Percentiles rank a stretch among this genome's conserved stretches.
Evolutionary conservation across 2,329 filamentous ascomycete species (phyloP).

Genomic region (Aspergillus clavatus): DNA sequence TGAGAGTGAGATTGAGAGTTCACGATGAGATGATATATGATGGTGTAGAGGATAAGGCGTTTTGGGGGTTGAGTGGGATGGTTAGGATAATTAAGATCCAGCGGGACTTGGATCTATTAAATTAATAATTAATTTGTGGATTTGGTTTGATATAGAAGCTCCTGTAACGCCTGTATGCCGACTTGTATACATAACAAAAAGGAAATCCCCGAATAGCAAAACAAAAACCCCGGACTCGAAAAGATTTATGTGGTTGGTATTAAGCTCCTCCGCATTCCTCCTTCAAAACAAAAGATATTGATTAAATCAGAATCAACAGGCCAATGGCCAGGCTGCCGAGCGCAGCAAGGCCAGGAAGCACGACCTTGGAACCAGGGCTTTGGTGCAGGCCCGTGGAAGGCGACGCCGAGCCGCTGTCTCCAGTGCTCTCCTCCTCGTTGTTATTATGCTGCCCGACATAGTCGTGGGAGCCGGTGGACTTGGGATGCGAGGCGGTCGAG

Average conservation of each 20-base stretch:
- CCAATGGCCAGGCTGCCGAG: conserved; percentile 16
- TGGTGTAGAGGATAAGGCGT: not conserved
- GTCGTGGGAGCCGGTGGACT: conserved; percentile 3
- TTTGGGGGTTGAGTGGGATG: too few relatives aligned
- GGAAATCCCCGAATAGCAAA: too few relatives aligned
- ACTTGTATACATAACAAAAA: too few relatives aligned
- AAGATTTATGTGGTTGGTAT: too few relatives aligned
- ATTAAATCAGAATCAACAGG: conserved; percentile 25
- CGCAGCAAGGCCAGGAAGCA: conserved; percentile 20
- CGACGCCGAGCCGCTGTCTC: not conserved
- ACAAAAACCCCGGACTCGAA: too few relatives aligned
- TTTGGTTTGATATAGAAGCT: not conserved
- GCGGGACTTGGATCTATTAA: not conserved
- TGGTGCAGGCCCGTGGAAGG: conserved; percentile 9
- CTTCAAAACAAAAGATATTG: not conserved
- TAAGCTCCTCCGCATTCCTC: too few relatives aligned
- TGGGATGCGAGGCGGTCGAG: conserved; percentile 1
- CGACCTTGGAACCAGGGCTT: conserved; percentile 25
- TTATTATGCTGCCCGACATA: not conserved
- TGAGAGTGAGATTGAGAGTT: too few relatives aligned
- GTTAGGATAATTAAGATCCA: too few relatives aligned
- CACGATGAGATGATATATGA: not conserved
- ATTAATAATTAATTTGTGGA: not conserved
- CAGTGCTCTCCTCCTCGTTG: not conserved
- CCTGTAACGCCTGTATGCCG: too few relatives aligned